phyloP scores from a whole-genome alignment of 371 early-diverging fungal genomes.

The Haplosporangium sp. region DNA sequence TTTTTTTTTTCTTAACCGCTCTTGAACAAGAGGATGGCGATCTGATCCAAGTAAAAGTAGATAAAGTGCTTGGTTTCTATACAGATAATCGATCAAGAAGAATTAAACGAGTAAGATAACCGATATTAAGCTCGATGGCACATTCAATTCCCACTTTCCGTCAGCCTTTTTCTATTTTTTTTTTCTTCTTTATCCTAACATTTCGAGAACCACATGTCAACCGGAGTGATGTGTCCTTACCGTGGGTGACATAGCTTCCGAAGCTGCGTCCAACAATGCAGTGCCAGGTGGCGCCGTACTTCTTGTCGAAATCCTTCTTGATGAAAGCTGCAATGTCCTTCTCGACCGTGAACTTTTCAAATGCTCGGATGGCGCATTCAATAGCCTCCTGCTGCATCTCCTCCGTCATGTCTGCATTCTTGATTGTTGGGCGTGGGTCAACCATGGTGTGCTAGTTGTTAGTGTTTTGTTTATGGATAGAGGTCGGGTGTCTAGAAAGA shows the following conservation, averaged over 20 bases:
- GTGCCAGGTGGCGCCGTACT: constrained; percentile 98
- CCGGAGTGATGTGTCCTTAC: constrained; percentile 59
- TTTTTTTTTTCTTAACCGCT: constrained; percentile 70
- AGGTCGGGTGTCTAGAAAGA: background rate
- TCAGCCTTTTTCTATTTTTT: background rate
- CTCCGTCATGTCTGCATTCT: constrained; percentile 98
- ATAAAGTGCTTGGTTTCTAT: constrained; percentile 94
- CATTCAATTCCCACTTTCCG: too few relatives aligned
- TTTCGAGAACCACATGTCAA: background rate
- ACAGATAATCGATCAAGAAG: constrained; percentile 4
- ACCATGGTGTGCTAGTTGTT: constrained; percentile 15
- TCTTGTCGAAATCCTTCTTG: constrained; percentile 98
- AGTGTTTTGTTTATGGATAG: background rate
- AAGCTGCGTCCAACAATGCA: constrained; percentile 98
- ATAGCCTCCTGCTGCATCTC: constrained; percentile 97
- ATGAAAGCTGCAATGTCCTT: constrained; percentile 96
- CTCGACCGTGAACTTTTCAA: constrained; percentile 94
- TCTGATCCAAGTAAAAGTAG: constrained; percentile 97
- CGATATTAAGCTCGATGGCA: too few relatives aligned
- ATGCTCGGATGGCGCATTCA: constrained; percentile 91
- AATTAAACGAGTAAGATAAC: background rate
- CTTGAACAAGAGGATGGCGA: constrained; percentile 96
- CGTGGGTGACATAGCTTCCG: constrained; percentile 98
- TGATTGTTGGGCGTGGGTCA: constrained; percentile 66
- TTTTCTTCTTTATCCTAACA: background rate